Percentiles rank a stretch among this genome's conserved stretches.
phyloP scores from a whole-genome alignment of 78 protist genomes.

The Diacronema lutheri region DNA sequence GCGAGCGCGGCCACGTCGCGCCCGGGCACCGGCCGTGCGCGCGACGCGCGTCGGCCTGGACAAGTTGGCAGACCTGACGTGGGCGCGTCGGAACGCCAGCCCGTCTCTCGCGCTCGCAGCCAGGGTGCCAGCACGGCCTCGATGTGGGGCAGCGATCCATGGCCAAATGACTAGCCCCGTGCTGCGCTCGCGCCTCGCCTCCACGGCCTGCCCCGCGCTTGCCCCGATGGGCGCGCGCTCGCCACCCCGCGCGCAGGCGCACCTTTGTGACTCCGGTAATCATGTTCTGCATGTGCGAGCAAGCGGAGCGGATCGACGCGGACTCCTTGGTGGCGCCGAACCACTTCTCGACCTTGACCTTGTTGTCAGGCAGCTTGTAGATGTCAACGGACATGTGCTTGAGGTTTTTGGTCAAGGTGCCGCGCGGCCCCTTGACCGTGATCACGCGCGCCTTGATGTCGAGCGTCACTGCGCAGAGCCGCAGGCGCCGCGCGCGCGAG shows the following conservation, averaged over 20 bases:
- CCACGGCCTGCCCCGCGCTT: neutral
- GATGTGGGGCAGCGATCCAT: too few species aligned
- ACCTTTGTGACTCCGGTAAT: slow-evolving; percentile 94
- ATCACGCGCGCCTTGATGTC: slow-evolving; percentile 69
- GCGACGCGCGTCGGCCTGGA: too few species aligned
- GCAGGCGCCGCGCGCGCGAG: neutral
- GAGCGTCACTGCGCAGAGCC: slow-evolving; percentile 49
- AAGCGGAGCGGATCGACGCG: slow-evolving; percentile 87
- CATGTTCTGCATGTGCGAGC: slow-evolving; percentile 93
- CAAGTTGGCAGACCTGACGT: too few species aligned
- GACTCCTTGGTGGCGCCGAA: slow-evolving; percentile 80
- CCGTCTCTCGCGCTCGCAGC: too few species aligned
- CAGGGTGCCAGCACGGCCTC: too few species aligned
- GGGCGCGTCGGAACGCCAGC: too few species aligned
- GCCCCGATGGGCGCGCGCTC: neutral
- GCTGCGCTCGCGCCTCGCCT: too few species aligned
- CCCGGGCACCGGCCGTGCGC: too few species aligned
- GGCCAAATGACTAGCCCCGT: too few species aligned
- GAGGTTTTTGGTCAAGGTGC: slow-evolving; percentile 81
- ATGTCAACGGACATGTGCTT: slow-evolving; percentile 82
- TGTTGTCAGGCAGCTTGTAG: neutral
- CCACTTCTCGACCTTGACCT: slow-evolving; percentile 67
- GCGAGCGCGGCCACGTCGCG: too few species aligned
- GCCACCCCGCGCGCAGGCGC: neutral
- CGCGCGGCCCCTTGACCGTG: slow-evolving; percentile 94